A percentile compares a stretch with the other conserved stretches of the same genome.
phyloP scores from a whole-genome alignment of 1,139 yeast genomes.

The Saccharomyces hybrid region DNA sequence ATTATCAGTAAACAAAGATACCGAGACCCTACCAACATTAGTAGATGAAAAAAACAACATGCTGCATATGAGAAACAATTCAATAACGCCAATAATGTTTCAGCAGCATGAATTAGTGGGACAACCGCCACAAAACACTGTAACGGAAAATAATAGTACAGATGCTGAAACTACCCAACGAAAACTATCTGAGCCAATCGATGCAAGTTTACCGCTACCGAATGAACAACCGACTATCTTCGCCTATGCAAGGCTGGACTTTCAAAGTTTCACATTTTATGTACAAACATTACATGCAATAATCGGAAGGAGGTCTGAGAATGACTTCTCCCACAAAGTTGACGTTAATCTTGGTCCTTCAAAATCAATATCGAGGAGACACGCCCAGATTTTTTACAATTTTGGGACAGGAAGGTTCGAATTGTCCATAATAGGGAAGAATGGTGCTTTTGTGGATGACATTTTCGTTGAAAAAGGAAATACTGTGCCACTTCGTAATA shows the following conservation, averaged over 20 bases:
- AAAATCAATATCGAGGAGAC: slow-evolving; percentile 85
- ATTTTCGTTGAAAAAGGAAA: slow-evolving; percentile 80
- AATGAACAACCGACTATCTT: slow-evolving; percentile 52
- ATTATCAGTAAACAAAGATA: slow-evolving; percentile 3
- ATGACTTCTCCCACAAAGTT: slow-evolving; percentile 52
- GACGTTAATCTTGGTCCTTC: slow-evolving; percentile 90
- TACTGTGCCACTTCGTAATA: slow-evolving; percentile 76
- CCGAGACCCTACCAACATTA: slow-evolving; percentile 16
- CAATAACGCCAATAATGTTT: slow-evolving; percentile 27
- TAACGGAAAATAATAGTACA: background rate
- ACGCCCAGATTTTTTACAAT: slow-evolving; percentile 90
- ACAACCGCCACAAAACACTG: slow-evolving; percentile 1
- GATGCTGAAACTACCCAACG: slow-evolving; percentile 2
- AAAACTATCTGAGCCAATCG: slow-evolving; percentile 1
- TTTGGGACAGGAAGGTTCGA: slow-evolving; percentile 93
- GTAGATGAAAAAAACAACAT: slow-evolving; percentile 10
- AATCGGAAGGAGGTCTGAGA: slow-evolving; percentile 80
- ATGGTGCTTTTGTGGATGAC: slow-evolving; percentile 94
- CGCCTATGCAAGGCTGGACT: slow-evolving; percentile 91
- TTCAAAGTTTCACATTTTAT: slow-evolving; percentile 85
- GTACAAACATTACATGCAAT: slow-evolving; percentile 93
- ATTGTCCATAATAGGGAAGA: slow-evolving; percentile 80
- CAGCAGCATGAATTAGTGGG: slow-evolving; percentile 17
- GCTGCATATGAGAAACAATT: slow-evolving; percentile 18
- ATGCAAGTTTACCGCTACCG: slow-evolving; percentile 8